Evolutionary conservation across 1,284 basidiomycete genomes (phyloP).

Genomic region (Anthracocystis setariae): DNA sequence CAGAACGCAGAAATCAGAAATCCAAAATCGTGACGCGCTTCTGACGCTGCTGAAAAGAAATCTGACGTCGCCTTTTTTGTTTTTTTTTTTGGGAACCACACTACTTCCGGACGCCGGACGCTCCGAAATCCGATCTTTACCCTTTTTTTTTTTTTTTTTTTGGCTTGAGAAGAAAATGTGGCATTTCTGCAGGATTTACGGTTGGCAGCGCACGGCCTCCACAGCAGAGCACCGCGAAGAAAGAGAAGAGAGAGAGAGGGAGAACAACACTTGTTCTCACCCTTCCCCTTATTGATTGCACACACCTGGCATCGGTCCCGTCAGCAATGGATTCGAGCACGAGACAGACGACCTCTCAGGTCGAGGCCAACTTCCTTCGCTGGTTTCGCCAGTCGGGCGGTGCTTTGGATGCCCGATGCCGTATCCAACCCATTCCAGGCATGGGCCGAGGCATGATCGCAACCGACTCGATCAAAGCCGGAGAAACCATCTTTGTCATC

Average conservation of each 20-base stretch:
- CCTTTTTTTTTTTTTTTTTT: conserved; percentile 5
- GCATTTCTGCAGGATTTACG: conserved; percentile 12
- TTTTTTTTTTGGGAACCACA: neutral
- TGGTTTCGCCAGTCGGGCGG: conserved; percentile 69
- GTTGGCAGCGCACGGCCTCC: neutral
- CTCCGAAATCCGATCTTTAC: conserved; percentile 17
- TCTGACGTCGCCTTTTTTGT: neutral
- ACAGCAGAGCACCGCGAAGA: neutral
- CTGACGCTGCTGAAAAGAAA: no score
- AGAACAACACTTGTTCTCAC: no score
- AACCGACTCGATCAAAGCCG: conserved; percentile 77
- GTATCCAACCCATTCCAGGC: conserved; percentile 71
- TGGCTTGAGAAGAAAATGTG: conserved; percentile 13
- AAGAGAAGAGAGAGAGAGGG: neutral
- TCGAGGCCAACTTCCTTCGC: conserved; percentile 61
- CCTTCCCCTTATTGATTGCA: neutral
- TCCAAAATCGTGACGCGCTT: no score
- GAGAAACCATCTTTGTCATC: conserved; percentile 81
- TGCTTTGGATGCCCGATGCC: conserved; percentile 68
- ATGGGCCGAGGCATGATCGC: conserved; percentile 80
- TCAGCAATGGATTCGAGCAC: conserved; percentile 6
- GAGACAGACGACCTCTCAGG: conserved; percentile 36
- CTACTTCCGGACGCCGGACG: no score
- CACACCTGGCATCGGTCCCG: neutral
- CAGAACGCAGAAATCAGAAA: no score